Base-by-base conservation (phyloP, 331 rosid species). In the Cucumis variabilis region DNA sequence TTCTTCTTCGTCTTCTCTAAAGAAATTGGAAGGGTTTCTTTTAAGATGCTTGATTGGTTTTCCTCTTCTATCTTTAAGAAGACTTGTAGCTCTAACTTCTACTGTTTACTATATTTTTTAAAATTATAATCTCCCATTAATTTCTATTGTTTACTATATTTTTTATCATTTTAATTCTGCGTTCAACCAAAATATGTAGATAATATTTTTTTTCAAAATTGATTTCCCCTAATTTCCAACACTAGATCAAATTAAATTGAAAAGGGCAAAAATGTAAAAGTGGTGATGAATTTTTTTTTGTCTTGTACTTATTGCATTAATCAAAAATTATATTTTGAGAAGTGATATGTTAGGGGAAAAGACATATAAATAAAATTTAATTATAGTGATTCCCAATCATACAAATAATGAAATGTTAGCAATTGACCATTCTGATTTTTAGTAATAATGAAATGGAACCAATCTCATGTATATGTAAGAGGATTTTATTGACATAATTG, bases 321-420 rank as follows among this genome's bases (percentile, higher is more conserved):
- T 75, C 13, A 44, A 44, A 20, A 75, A 75, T 21, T 68, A 58
- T 14, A 55, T 0, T 2, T 23, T 66, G 0, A 11, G n/a, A 75
- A 41, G 58, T 23, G 81, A 75, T 75, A 5, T 75, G 24, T 20
- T 10, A 44, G 12, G 58, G 30, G 81, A 21, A 75, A 75, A 75
- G 81, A 75, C 81, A 75, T 44, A 75, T 21, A 23, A 75, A 75
- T 75, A 75, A 75, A 44, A 75, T 41, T 41, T 75, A 75, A 44
- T 75, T 44, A 75, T 20, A 75, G 81, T 75, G 81, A 24, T 21
- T 75, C 23, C 25, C 60, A 75, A 75, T 75, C 81, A 75, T 75
- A 21, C 58, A 75, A 44, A 41, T 44, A 20, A 75, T 41, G 44
- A 44, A 74, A 7, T 75, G 12, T 75, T 75, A 41, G 81, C 58